Conservation (phyloP, 352 stramenopile genomes). For the Pythium volutum region DNA sequence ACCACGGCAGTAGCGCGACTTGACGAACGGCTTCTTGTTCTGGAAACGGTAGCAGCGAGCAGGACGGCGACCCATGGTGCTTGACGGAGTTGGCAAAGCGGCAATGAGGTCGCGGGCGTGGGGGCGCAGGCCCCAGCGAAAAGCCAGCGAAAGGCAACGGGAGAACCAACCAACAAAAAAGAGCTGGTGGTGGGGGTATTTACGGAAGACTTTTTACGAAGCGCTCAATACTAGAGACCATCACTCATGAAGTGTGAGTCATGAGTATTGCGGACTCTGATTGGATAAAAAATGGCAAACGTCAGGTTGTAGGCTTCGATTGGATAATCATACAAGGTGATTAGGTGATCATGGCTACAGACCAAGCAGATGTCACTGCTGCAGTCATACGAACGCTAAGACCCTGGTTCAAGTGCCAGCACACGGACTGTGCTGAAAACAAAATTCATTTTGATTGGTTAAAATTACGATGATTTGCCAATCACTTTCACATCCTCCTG, state of each 20-base stretch:
- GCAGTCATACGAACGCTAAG: neutral
- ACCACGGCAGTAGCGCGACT: constrained; percentile 99
- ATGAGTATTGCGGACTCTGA: neutral
- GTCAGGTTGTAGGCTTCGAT: neutral
- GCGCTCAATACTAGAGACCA: neutral
- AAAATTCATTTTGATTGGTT: neutral
- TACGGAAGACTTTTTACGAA: constrained; percentile 1
- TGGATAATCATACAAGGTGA: neutral
- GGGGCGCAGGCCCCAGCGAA: neutral
- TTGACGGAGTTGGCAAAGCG: constrained; percentile 10
- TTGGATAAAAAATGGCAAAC: neutral
- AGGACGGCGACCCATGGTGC: constrained; percentile 75
- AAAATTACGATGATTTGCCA: neutral
- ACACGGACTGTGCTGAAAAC: neutral
- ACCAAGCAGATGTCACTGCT: neutral
- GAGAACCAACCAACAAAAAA: constrained; percentile 9
- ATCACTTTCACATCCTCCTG: neutral
- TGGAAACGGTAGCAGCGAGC: constrained; percentile 99
- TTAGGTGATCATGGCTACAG: neutral
- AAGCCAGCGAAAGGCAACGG: neutral
- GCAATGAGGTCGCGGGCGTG: neutral
- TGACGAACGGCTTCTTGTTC: constrained; percentile 99
- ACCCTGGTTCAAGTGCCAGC: neutral
- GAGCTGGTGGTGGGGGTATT: neutral
- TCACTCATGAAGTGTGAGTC: too few species aligned